Evolutionary conservation across 768 basidiomycete species (phyloP).

Genomic region (Xerocomellus dryophilus): DNA sequence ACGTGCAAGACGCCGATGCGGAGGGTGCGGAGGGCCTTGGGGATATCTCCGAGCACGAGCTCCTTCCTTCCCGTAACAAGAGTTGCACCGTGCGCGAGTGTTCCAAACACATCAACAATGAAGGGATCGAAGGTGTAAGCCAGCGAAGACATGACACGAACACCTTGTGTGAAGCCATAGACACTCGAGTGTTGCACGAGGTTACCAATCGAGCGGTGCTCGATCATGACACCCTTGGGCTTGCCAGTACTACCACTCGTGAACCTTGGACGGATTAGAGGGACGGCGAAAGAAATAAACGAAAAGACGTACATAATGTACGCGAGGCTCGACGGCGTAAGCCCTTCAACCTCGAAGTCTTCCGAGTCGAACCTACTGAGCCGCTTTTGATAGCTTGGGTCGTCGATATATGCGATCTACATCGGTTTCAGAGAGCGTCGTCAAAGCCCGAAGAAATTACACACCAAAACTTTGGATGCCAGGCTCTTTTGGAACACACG

Average conservation of each 20-base stretch:
- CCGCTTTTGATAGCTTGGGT: slow-evolving; percentile 27
- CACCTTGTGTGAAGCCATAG: slow-evolving; percentile 23
- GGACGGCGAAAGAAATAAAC: neutral
- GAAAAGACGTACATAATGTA: slow-evolving; percentile 26
- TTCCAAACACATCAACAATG: slow-evolving; percentile 18
- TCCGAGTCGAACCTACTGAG: slow-evolving; percentile 15
- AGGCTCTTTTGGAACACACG: slow-evolving; percentile 23
- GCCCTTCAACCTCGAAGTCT: slow-evolving; percentile 18
- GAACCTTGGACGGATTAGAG: slow-evolving; percentile 12
- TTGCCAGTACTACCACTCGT: slow-evolving; percentile 25
- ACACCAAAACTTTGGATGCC: slow-evolving; percentile 23
- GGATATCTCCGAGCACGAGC: slow-evolving; percentile 30
- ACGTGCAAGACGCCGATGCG: slow-evolving; percentile 26
- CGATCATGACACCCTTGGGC: slow-evolving; percentile 24
- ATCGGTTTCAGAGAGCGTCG: neutral
- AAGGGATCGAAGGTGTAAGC: slow-evolving; percentile 32
- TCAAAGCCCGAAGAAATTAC: neutral
- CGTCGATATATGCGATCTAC: slow-evolving; percentile 30
- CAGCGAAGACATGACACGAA: slow-evolving; percentile 27
- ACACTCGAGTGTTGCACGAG: slow-evolving; percentile 21
- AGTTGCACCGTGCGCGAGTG: slow-evolving; percentile 20
- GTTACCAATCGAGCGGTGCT: slow-evolving; percentile 21
- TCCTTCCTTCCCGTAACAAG: slow-evolving; percentile 25
- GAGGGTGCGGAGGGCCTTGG: slow-evolving; percentile 27
- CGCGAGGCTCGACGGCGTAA: slow-evolving; percentile 21